Conservation (phyloP, 2,329 filamentous ascomycete genomes). For the Fusarium armeniacum region DNA sequence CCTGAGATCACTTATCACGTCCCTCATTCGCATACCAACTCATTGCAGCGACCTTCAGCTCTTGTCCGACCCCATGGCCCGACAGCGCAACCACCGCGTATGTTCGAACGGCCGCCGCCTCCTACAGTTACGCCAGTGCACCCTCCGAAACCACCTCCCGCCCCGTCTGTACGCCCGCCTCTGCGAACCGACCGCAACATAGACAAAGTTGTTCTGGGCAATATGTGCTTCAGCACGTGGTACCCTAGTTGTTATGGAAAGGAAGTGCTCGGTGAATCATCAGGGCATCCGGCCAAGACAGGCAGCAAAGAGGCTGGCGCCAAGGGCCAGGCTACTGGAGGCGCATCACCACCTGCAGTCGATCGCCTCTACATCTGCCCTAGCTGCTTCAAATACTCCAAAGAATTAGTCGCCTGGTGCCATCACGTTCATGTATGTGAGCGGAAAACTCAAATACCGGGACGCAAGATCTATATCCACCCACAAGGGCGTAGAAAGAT, state of each 20-base stretch:
- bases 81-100: conserved; percentile 52
- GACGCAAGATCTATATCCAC: conserved; percentile 79
- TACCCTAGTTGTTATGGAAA: conserved; percentile 92
- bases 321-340: conserved; percentile 47
- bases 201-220: conserved; percentile 86
- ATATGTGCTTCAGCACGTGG: conserved; percentile 89
- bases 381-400: conserved; percentile 93
- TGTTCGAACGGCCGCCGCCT: conserved; percentile 49
- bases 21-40: conserved; percentile 52
- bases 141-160: conserved; percentile 53
- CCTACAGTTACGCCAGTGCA: conserved; percentile 53
- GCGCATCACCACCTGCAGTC: conserved; percentile 62
- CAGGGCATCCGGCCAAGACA: conserved; percentile 50
- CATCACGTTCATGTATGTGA: conserved; percentile 72
- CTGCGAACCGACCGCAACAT: conserved; percentile 78
- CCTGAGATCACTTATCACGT: conserved; percentile 60
- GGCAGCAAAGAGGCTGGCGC: conserved; percentile 50
- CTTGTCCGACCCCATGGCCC: conserved; percentile 55
- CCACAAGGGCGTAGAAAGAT: conserved; percentile 62
- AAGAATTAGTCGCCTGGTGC: conserved; percentile 70
- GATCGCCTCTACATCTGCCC: conserved; percentile 87
- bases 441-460: conserved; percentile 67
- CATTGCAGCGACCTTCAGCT: conserved; percentile 48
- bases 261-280: conserved; percentile 72
- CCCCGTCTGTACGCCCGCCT: conserved; percentile 53